Base-by-base conservation (phyloP, 371 early-diverging fungal genomes). In the Mortierella sp. region DNA sequence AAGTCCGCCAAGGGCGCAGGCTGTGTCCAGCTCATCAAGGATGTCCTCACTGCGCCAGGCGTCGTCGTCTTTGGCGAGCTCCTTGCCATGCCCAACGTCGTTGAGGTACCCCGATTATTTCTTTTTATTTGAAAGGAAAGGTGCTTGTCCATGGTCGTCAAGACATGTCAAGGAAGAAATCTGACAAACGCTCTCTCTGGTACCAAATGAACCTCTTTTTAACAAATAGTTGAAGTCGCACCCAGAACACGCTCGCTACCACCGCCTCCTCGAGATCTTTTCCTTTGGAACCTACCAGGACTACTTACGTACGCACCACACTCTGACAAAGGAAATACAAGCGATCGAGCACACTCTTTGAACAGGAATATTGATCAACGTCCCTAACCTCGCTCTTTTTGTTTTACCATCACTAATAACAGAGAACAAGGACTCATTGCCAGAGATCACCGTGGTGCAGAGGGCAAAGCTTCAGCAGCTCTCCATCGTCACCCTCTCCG, bases 41-140 rank as follows among this genome's bases (percentile, higher is more conserved):
- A 96, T 80, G 95, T 85, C 0, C 80, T 95, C 45, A 86, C 89
- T 47, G 93, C 95, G 52, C 93, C 94, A 37, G 94, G 94, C 50
- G 91, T 96, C 24, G 93, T 91, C 85, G 94, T 94, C 24, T 96
- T 95, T 87, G 90, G 92, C 9, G 97, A 96, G 73, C 82, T 96
- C 2, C 87, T 95, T 29, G 91, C 93, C 68, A 79, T 89, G 74
- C 93, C 95, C 48, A 94, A 92, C 71, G 88, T 96, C 31, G 85
- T 87, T 40, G 92, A 93, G 85, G 95, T 95, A 83, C 61, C 22
- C 61, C 22, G 24, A 47, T 67, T 41, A 41, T 16, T 29, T 29
- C 61, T n/a, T 45, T 9, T 45, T 2, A 37, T 58, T 55, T 64
- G 31, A n/a, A n/a, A n/a, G n/a, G n/a, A n/a, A n/a, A n/a, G n/a